A percentile compares a stretch with the other conserved stretches of the same genome.
phyloP scores from a whole-genome alignment of 2,329 filamentous ascomycete genomes.

The Lachnellula hyalina region DNA sequence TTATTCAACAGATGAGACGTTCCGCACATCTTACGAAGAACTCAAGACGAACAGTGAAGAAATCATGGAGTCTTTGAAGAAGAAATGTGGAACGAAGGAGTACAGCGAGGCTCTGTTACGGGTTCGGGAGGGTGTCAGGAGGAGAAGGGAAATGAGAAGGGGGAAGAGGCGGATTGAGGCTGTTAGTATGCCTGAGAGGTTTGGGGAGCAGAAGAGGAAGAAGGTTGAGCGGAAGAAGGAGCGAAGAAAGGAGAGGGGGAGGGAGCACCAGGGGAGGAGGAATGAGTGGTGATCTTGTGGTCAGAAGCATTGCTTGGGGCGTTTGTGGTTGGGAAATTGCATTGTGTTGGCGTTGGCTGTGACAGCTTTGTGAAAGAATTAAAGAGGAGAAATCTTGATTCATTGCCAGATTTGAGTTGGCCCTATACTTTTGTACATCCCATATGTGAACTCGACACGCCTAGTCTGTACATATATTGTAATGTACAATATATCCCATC shows the following conservation, averaged over 20 bases:
- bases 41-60: slow-evolving; percentile 70
- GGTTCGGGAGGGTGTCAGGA: slow-evolving; percentile 68
- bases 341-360: not conserved
- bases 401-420: not conserved
- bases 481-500: not conserved
- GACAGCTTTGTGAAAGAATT: not conserved
- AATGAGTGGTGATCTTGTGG: slow-evolving; percentile 16
- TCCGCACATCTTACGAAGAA: slow-evolving; percentile 63
- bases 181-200: slow-evolving; percentile 73
- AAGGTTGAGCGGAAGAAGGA: slow-evolving; percentile 81
- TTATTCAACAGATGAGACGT: slow-evolving; percentile 63
- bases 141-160: slow-evolving; percentile 66
- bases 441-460: not conserved
- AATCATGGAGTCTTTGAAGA: slow-evolving; percentile 76
- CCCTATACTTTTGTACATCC: not conserved
- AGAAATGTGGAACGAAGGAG: slow-evolving; percentile 72
- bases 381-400: not conserved
- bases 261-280: slow-evolving; percentile 53
- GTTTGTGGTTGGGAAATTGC: not conserved
- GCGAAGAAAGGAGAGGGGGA: slow-evolving; percentile 71
- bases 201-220: slow-evolving; percentile 73
- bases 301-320: not conserved
- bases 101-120: slow-evolving; percentile 71
- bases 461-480: not conserved
- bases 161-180: slow-evolving; percentile 87